These are phyloP conservation scores for Chenopodium suecicum DNA, from an alignment of 148 eudicot genomes.

Conservation along the genomic window DNA sequence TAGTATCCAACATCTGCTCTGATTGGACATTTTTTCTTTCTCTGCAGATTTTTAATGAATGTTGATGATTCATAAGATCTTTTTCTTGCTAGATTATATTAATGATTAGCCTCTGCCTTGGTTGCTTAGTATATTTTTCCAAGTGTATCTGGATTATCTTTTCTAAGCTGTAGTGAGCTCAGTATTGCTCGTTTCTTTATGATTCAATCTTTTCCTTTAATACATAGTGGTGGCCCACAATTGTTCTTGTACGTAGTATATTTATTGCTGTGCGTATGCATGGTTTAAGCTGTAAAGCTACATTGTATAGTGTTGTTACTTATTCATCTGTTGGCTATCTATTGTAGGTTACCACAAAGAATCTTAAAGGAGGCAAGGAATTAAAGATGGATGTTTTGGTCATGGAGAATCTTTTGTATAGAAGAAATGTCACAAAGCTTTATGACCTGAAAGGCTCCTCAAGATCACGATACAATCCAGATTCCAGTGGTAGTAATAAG, in stretches of 20 bases:
- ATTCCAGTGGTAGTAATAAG: conserved; percentile 81
- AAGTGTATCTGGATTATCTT: background rate
- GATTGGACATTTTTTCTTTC: background rate
- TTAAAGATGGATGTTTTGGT: conserved; percentile 85
- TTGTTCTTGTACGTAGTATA: background rate
- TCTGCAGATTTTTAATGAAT: background rate
- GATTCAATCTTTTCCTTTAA: background rate
- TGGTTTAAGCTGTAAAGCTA: background rate
- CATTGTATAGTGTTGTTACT: background rate
- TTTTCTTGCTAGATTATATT: background rate
- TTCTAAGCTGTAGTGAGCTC: background rate
- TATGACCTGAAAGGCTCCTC: conserved; percentile 96
- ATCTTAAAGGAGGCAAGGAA: conserved; percentile 92
- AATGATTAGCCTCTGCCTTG: background rate
- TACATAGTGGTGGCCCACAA: background rate
- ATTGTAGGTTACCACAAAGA: conserved; percentile 61
- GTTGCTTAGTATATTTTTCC: background rate
- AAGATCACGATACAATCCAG: conserved; percentile 88
- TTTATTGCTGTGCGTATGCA: background rate
- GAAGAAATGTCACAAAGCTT: conserved; percentile 70
- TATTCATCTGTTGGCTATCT: background rate
- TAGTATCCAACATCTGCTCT: background rate
- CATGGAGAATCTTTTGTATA: conserved; percentile 92
- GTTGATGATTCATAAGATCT: background rate
- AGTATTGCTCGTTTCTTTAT: background rate